A percentile compares a stretch with the other conserved stretches of the same genome.
Evolutionary conservation across 2,329 filamentous ascomycete species (phyloP).

Genomic region (Colletotrichum horii): DNA sequence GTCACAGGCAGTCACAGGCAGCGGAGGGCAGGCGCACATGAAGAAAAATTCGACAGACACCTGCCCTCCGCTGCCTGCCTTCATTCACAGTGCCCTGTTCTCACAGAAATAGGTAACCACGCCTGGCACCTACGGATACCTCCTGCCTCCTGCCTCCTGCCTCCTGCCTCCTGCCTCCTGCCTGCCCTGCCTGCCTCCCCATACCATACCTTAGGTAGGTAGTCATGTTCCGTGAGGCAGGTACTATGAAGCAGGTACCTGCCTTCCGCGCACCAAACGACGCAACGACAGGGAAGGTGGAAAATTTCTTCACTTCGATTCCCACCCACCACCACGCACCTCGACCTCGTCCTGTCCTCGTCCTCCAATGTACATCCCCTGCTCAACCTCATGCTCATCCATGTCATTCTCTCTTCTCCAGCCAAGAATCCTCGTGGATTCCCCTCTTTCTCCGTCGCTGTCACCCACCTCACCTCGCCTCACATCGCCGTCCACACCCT

Average conservation of each 20-base stretch:
- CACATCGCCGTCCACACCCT: neutral
- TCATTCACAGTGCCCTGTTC: neutral
- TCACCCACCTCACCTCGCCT: neutral
- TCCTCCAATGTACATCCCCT: neutral
- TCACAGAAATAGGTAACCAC: neutral
- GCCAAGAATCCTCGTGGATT: neutral
- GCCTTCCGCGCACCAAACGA: neutral
- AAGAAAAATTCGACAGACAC: neutral
- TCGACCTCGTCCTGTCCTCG: neutral
- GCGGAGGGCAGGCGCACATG: neutral
- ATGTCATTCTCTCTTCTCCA: neutral
- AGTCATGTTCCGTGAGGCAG: neutral
- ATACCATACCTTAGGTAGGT: neutral
- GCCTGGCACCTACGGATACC: neutral
- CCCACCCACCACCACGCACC: neutral
- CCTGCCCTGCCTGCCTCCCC: neutral
- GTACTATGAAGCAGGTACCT: neutral
- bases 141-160: neutral
- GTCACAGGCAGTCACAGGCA: neutral
- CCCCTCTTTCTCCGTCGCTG: neutral
- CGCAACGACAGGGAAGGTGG: conserved; percentile 13
- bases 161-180: neutral
- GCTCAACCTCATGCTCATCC: neutral
- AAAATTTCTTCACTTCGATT: conserved; percentile 18
- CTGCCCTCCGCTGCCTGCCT: neutral